Base-by-base conservation (phyloP, 768 basidiomycete species). In the Pleurotus pulmonarius region DNA sequence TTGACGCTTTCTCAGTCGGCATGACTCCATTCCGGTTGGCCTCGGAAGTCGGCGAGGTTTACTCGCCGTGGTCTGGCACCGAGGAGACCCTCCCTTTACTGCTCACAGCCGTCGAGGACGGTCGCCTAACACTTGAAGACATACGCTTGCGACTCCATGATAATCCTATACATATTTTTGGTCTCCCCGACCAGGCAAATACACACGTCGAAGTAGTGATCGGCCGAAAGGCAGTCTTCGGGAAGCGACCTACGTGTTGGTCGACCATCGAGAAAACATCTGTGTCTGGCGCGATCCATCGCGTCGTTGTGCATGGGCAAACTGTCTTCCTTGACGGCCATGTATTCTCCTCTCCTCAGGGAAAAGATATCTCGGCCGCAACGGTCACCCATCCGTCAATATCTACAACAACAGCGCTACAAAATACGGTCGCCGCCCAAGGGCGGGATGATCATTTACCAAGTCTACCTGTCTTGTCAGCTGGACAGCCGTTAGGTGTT, bases 191-290 rank as follows among this genome's bases (percentile, higher is more conserved):
- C 60, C 92, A 93, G 65, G 66, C 81, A 4, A 82, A 92, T 58
- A 94, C 94, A 1, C 88, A 87, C 60, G 91, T 97, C 38, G 97
- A 99, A 67, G 92, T 99, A 45, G 92, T 95, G 60, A 75, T 97
- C 24, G 90, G 92, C 56, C 85, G 97, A 51, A 80, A 78, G 56
- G 76, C 80, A 16, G 72, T 75, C 43, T 92, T 91, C 68, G 68
- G 66, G 12, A 70, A 73, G 53, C 75, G 76, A 20, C 65, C 72
- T 5, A 70, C 71, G 18, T 75, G 75, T 49, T 99, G 96, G 96
- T 96, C 96, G 13, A 94, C 96, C 5, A 71, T 98, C 39, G 79
- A 84, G 13, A 80, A 82, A 20, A 79, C 67, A 13, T 69, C 74
- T 0, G 77, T 92, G 16, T 73, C 83, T 2, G 95, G 93, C 40